Evolutionary conservation across 2,329 filamentous ascomycete genomes (phyloP), one percentile per base, ranked within the genome.

Genomic region (Rhinocladiella similis): DNA sequence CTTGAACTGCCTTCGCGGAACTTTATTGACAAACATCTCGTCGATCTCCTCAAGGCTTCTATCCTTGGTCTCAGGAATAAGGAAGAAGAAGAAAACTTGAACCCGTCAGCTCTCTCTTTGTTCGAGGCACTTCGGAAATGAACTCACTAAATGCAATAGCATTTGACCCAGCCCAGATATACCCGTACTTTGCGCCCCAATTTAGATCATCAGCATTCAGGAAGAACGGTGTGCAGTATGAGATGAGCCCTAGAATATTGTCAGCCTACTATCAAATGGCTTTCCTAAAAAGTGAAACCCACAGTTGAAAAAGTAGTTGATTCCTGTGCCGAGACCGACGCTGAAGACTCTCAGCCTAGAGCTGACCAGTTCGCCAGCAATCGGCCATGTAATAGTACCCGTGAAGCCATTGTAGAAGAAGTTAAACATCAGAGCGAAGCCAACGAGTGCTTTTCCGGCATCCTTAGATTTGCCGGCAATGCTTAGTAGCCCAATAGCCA

Each of bases 41-140:
- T 83, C 80, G 73, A 84, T 80, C 60, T 83, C 76, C 64, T 84
- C 81, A 1, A 84, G 73, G 1, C 75, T 82, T 29, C 75, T 72
- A 0, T 81, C 81, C 46, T 77, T 81, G 1, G 82, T 85, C 65
- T 86, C 83, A 0, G 81, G 83, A 0, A 83, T 77, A 56, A 81
- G 81, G 52, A 78, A 67, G 69, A 69, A 82, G 0, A 79, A 33
- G 29, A 33, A 33, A 12, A 33, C 29, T 77, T 76, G 79, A 85
- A 4, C 77, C 54, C 72, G 41, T 77, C 3, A 78, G 78, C 4
- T 33, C 6, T 33, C 22, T 33, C 10, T 33, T 10, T 12, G 10
- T 12, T 3, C 10, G 10, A 33, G 29, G 29, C 29, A 33, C 5
- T 3, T 33, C 10, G 29, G 25, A 27, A 33, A 33, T 9, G 29